A percentile compares a stretch with the other conserved stretches of the same genome.
These are phyloP conservation scores for Striga hermonthica DNA, from an alignment of 305 asterid genomes.

Conservation along the genomic window DNA sequence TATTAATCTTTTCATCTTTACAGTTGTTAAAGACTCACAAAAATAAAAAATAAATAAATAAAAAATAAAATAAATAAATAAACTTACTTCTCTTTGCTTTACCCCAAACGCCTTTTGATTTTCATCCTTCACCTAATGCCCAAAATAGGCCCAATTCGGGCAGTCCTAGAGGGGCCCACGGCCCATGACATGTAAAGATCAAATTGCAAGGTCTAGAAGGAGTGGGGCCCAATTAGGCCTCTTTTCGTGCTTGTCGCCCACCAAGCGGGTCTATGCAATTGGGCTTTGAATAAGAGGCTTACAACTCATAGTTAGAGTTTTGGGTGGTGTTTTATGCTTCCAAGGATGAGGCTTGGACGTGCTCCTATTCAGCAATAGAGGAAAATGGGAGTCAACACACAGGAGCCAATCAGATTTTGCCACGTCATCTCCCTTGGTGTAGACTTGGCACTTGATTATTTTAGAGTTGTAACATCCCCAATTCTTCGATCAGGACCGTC, in stretches of 20 bases:
- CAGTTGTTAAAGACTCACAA: slow-evolving; percentile 49
- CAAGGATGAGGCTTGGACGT: slow-evolving; percentile 27
- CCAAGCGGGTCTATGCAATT: slow-evolving; percentile 47
- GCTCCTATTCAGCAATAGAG: too few relatives aligned
- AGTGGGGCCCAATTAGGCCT: slow-evolving; percentile 36
- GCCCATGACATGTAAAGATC: slow-evolving; percentile 21
- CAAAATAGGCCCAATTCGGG: slow-evolving; percentile 53
- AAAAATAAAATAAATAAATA: too few relatives aligned
- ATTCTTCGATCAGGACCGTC: too few relatives aligned
- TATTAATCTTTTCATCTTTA: slow-evolving; percentile 37
- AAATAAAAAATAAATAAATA: too few relatives aligned
- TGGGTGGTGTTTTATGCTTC: slow-evolving; percentile 40
- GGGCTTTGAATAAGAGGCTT: slow-evolving; percentile 39
- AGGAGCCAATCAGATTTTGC: too few relatives aligned
- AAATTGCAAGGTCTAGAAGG: slow-evolving; percentile 25
- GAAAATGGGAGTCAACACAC: not conserved
- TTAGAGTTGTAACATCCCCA: too few relatives aligned
- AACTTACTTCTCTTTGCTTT: slow-evolving; percentile 31
- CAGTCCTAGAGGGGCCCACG: slow-evolving; percentile 28
- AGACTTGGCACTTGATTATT: too few relatives aligned
- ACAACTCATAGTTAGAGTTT: slow-evolving; percentile 53
- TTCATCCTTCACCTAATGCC: slow-evolving; percentile 37
- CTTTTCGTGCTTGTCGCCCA: slow-evolving; percentile 66
- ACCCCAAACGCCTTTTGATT: slow-evolving; percentile 33
- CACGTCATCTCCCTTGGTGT: too few relatives aligned